A percentile compares a stretch with the other conserved stretches of the same genome.
Evolutionary conservation across 2,329 filamentous ascomycete species (phyloP).

Genomic region (Penicillium expansum): DNA sequence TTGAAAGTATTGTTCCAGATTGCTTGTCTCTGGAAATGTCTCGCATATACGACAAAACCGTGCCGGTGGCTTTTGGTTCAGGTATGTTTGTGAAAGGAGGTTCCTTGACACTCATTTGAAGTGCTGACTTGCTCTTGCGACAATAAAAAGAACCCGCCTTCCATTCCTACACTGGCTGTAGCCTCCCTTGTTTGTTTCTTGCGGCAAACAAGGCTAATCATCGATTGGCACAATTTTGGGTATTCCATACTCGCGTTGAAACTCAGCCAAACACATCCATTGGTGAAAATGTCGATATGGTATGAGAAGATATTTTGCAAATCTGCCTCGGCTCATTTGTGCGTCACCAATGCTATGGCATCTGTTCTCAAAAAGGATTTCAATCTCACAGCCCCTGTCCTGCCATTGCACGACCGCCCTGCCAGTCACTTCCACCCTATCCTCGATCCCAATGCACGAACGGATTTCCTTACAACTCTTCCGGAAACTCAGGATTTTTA

Average conservation of each 20-base stretch:
- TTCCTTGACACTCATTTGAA: background rate
- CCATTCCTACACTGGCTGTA: constrained; percentile 83
- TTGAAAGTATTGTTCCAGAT: constrained; percentile 85
- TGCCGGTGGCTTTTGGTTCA: constrained; percentile 83
- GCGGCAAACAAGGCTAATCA: constrained; percentile 76
- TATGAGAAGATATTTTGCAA: constrained; percentile 75
- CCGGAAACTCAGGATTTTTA: constrained; percentile 63
- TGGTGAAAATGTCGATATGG: constrained; percentile 72
- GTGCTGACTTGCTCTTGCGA: constrained; percentile 1
- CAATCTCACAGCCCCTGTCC: constrained; percentile 60
- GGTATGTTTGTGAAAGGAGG: constrained; percentile 42
- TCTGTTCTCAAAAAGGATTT: constrained; percentile 68
- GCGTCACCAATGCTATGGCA: constrained; percentile 87
- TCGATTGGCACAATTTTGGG: constrained; percentile 99
- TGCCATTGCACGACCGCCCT: constrained; percentile 82
- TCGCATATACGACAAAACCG: constrained; percentile 72
- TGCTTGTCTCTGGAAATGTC: constrained; percentile 64
- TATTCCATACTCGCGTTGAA: constrained; percentile 82
- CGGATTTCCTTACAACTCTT: constrained; percentile 62
- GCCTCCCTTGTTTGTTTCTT: constrained; percentile 70
- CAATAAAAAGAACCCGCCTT: constrained; percentile 74
- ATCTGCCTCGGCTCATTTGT: constrained; percentile 70
- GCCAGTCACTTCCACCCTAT: constrained; percentile 74
- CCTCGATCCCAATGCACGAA: constrained; percentile 51
- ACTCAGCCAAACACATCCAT: constrained; percentile 61